phyloP scores from a whole-genome alignment of 352 stramenopile genomes.

The Phytophthora boehmeriae region DNA sequence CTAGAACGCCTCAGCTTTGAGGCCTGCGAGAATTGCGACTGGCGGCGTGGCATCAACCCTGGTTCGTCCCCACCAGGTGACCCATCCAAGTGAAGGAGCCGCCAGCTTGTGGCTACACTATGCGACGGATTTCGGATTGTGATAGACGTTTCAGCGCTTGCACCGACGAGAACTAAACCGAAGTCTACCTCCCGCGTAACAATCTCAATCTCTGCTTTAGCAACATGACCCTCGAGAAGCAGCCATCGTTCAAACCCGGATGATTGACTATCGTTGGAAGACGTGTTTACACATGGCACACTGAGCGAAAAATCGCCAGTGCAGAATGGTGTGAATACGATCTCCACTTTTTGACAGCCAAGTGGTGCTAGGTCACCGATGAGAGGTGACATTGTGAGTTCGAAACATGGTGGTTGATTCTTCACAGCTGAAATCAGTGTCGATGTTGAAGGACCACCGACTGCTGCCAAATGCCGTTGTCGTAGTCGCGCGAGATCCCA shows the following conservation, averaged over 20 bases:
- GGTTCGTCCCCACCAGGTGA: neutral
- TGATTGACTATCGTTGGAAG: neutral
- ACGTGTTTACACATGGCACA: conserved; percentile 46
- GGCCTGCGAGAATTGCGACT: conserved; percentile 4
- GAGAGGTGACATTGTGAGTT: conserved; percentile 25
- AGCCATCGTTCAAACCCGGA: conserved; percentile 54
- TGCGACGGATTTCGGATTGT: conserved; percentile 33
- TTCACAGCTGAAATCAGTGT: conserved; percentile 7
- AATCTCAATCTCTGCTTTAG: conserved; percentile 48
- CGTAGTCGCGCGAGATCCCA: conserved; percentile 34
- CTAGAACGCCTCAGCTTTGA: conserved; percentile 37
- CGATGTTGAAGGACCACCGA: conserved; percentile 8
- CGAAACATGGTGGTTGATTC: conserved; percentile 22
- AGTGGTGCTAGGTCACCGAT: conserved; percentile 30
- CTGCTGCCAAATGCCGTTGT: conserved; percentile 20
- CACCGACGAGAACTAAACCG: conserved; percentile 68
- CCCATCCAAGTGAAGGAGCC: conserved; percentile 51
- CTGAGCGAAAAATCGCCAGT: conserved; percentile 51
- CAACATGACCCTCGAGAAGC: conserved; percentile 55
- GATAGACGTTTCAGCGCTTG: conserved; percentile 41
- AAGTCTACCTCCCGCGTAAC: conserved; percentile 69
- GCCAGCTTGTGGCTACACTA: conserved; percentile 41
- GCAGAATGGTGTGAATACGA: conserved; percentile 53
- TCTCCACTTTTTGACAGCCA: conserved; percentile 11
- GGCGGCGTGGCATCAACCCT: neutral